Percentiles rank a stretch among this genome's conserved stretches.
Evolutionary conservation across 225 moss, liverwort and hornwort genomes (phyloP).

Genomic region (Pleurozium schreberi): DNA sequence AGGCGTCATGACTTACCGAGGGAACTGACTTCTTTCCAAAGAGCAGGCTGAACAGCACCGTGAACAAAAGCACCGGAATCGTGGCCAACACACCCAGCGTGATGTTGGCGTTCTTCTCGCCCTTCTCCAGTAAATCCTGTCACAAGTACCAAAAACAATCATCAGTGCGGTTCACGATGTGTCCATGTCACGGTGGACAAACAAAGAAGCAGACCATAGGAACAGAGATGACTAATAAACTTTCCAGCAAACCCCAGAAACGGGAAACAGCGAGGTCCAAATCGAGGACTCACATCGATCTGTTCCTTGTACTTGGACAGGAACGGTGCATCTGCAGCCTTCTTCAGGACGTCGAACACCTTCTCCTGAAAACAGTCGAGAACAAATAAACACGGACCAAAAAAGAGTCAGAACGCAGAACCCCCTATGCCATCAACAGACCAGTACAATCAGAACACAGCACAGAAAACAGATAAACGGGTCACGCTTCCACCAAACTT

Average conservation of each 20-base stretch:
- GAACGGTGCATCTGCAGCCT: conserved; percentile 17
- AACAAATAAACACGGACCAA: too few relatives aligned
- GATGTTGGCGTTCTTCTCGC: conserved; percentile 33
- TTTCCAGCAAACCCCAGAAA: too few relatives aligned
- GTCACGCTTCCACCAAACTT: background rate
- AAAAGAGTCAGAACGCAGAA: background rate
- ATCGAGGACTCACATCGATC: conserved; percentile 16
- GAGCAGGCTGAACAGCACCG: conserved; percentile 16
- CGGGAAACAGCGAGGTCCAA: background rate
- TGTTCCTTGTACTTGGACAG: conserved; percentile 28
- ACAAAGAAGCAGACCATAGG: background rate
- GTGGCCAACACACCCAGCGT: conserved; percentile 28
- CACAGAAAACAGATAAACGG: background rate
- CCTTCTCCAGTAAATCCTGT: conserved; percentile 34
- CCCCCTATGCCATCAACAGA: background rate
- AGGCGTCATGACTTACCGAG: background rate
- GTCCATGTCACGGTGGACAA: too few relatives aligned
- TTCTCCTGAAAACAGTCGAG: conserved; percentile 8
- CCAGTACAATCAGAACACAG: too few relatives aligned
- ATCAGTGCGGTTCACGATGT: background rate
- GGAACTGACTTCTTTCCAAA: conserved; percentile 22
- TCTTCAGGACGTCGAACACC: conserved; percentile 26
- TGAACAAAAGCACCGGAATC: conserved; percentile 26
- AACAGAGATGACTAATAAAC: background rate
- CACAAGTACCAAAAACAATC: background rate